Conservation (phyloP, 2,329 filamentous ascomycete genomes). For the Sclerotinia borealis region DNA sequence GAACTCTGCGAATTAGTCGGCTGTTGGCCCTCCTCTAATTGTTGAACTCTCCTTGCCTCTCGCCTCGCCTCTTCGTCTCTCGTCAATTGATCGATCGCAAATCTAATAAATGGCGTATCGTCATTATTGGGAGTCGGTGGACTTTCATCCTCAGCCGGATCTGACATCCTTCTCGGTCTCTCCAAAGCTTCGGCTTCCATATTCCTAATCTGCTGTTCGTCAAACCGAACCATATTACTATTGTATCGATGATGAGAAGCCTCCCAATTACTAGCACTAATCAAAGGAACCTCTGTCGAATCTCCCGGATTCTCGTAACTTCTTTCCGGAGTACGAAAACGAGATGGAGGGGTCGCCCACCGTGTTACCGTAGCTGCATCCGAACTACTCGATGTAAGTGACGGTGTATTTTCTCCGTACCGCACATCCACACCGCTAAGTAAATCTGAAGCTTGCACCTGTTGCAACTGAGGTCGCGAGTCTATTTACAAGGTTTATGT, state of each 20-base stretch:
- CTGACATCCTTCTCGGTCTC: slow-evolving; percentile 19
- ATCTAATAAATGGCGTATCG: slow-evolving; percentile 81
- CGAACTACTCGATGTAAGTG: slow-evolving; percentile 22
- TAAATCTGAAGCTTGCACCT: slow-evolving; percentile 18
- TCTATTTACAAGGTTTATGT: slow-evolving; percentile 19
- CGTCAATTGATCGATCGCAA: slow-evolving; percentile 83
- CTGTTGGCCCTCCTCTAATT: slow-evolving; percentile 36
- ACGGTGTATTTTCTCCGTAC: slow-evolving; percentile 20
- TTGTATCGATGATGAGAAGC: not conserved
- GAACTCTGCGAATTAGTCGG: slow-evolving; percentile 39
- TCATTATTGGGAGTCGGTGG: slow-evolving; percentile 55
- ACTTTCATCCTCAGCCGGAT: slow-evolving; percentile 15
- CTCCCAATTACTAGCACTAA: not conserved
- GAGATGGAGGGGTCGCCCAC: slow-evolving; percentile 26
- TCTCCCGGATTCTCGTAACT: slow-evolving; percentile 1
- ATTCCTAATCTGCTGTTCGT: slow-evolving; percentile 28
- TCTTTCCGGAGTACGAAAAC: not conserved
- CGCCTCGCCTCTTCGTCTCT: slow-evolving; percentile 58
- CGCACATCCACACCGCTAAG: slow-evolving; percentile 21
- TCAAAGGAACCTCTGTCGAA: slow-evolving; percentile 13
- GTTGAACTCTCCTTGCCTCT: slow-evolving; percentile 26
- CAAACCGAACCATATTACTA: slow-evolving; percentile 22
- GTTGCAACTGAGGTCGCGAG: slow-evolving; percentile 23
- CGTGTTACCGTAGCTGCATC: slow-evolving; percentile 26
- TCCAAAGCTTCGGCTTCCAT: slow-evolving; percentile 22